Conservation (phyloP, 1,284 basidiomycete species). For the Fomitopsis palustris region DNA sequence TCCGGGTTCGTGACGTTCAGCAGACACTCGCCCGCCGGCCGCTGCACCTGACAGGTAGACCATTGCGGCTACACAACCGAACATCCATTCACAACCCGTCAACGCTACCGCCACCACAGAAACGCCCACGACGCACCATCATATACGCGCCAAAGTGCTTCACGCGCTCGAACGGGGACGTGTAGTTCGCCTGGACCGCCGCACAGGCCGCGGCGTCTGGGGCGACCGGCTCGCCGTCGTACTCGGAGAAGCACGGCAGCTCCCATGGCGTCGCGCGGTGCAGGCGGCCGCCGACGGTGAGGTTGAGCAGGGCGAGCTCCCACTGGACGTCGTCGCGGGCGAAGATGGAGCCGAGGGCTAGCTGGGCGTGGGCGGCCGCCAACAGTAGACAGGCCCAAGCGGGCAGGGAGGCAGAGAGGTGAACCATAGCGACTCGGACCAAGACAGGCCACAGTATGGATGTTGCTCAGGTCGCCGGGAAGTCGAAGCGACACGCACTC, state of each 20-base stretch:
- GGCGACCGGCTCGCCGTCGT: conserved; percentile 18
- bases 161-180: conserved; percentile 24
- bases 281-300: conserved; percentile 29
- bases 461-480: not conserved
- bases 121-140: conserved; percentile 19
- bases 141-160: conserved; percentile 26
- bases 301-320: conserved; percentile 20
- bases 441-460: not conserved
- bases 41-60: conserved; percentile 27
- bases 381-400: not conserved
- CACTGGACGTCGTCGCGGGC: not conserved
- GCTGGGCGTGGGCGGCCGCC: not conserved
- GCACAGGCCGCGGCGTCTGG: conserved; percentile 23
- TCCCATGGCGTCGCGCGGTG: conserved; percentile 24
- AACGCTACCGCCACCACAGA: not conserved
- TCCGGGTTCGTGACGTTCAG: conserved; percentile 23
- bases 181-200: conserved; percentile 28
- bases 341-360: not conserved
- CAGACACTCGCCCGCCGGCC: conserved; percentile 22
- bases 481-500: not conserved
- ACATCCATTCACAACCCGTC: not conserved
- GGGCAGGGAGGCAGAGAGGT: not conserved
- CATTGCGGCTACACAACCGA: conserved; percentile 24
- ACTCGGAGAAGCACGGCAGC: conserved; percentile 29
- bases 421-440: not conserved